Base-by-base conservation (phyloP, 495 filamentous ascomycete genomes). In the Hypoxylon rickii region DNA sequence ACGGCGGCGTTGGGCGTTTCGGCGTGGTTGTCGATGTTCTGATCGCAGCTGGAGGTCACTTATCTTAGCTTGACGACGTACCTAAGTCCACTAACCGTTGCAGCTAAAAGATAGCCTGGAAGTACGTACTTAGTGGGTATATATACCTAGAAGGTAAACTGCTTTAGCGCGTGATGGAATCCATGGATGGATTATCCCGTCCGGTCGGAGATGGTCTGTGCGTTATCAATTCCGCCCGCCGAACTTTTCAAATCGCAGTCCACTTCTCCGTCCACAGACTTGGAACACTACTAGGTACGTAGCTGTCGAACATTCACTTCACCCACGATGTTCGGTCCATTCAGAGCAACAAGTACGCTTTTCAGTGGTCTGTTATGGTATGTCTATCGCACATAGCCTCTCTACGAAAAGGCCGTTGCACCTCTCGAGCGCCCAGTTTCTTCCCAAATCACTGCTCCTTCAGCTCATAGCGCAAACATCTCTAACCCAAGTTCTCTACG, bases 351-450 rank as follows among this genome's bases (percentile, higher is more conserved):
- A 20, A 86, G 83, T 20, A 72, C 89, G 37, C 76, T 96, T 19
- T 86, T 81, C 12, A 84, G 89, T 39, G 93, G 93, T 75, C 85
- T 94, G 60, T 80, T 95, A 66, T 95, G 90, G 90, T 95, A 82
- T 22, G 74, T 69, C 11, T 3, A 7, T 16, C 5, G 33, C 24
- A 4, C 4, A 38, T 54, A n/a, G 2, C 1, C 29, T 15, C 22
- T 24, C 38, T 2, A 11, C n/a, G 11, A 26, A 13, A 34, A 13
- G 12, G 32, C 10, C 24, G 10, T 29, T 29, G 24, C 24, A 29
- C 24, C 10, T 29, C 10, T 5, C 24, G 4, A 29, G 24, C 5
- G 4, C 5, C 10, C 24, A 5, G 5, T 21, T 12, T 46, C 17
- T 31, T 18, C 16, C 49, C n/a, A n/a, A n/a, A n/a, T n/a, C n/a